phyloP scores from a whole-genome alignment of 306 rosid species.

The Castanospermum australe region DNA sequence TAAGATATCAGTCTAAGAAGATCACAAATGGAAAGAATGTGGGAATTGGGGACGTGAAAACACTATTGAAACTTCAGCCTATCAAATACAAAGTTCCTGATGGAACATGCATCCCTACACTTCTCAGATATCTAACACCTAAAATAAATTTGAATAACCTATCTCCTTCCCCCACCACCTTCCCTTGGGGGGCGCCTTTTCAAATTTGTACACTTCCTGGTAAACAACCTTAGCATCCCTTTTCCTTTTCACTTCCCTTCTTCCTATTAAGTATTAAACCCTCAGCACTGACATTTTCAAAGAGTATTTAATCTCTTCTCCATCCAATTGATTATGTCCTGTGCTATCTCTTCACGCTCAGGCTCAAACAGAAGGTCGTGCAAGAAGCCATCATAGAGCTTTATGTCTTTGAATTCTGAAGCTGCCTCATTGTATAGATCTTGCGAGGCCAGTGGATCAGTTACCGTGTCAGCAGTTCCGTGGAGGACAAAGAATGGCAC shows the following conservation, averaged over 20 bases:
- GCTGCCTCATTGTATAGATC: slow-evolving; percentile 83
- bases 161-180: slow-evolving; percentile 34
- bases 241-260: not conserved
- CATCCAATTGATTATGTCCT: slow-evolving; percentile 92
- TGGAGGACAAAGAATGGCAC: slow-evolving; percentile 97
- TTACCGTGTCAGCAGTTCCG: slow-evolving; percentile 95
- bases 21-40: not conserved
- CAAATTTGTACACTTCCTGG: not conserved
- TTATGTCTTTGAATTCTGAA: slow-evolving; percentile 79
- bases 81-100: slow-evolving; percentile 19
- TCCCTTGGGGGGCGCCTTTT: slow-evolving; percentile 21
- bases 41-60: not conserved
- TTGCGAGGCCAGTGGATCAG: slow-evolving; percentile 89
- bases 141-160: slow-evolving; percentile 19
- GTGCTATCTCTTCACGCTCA: slow-evolving; percentile 78
- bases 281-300: slow-evolving; percentile 29
- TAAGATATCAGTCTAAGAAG: no score
- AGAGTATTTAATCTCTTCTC: slow-evolving; percentile 47
- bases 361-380: slow-evolving; percentile 97
- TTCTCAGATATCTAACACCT: not conserved
- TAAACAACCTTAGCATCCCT: slow-evolving; percentile 16
- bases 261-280: not conserved
- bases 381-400: slow-evolving; percentile 89
- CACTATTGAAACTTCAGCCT: not conserved
- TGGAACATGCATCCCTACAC: no score